Base-by-base conservation (phyloP, 352 stramenopile species). In the Phytophthora cactorum region DNA sequence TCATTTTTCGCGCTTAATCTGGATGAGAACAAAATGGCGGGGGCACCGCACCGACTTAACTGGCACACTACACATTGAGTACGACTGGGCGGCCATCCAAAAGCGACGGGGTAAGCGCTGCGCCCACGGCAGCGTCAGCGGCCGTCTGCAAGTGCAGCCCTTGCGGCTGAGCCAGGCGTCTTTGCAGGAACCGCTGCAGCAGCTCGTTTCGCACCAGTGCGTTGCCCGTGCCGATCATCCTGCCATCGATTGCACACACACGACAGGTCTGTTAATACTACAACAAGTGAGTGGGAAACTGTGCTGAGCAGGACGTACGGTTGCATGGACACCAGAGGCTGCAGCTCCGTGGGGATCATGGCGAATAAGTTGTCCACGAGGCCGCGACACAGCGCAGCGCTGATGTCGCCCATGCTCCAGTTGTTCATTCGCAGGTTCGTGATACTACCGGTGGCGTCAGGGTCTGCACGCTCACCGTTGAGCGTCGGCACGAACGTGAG, bases 181-280 rank as follows among this genome's bases (percentile, higher is more conserved):
- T 41, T 5, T 59, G 28, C 4, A 92, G 52, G 54, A 81, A 92
- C 27, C 64, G 60, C 55, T 89, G 84, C 49, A 93, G 67, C 27
- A 93, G 55, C 36, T 76, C 64, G 49, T 93, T 95, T 15, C 75
- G 72, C 31, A 91, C 61, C 11, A 93, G 70, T 1, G 85, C 88
- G 38, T 90, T 93, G 55, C 85, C 85, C 1, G 84, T 93, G 3
- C 82, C 85, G 44, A 95, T 85, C 70, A 91, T 77, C 25, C 85
- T 95, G 50, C 36, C 36, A 11, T 25, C 54, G 57, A 29, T 59
- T 27, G 47, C 9, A 45, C 28, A 49, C 17, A 36, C 14, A 28
- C 7, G 5, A 43, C 3, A 7, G 31, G 34, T 45, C 15, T 55
- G n/a, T 34, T 10, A 3, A 63, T 6, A 28, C 6, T 25, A 22